A percentile compares a stretch with the other conserved stretches of the same genome.
These are phyloP conservation scores for Colletotrichum ledebouriae DNA, from an alignment of 2,329 filamentous ascomycete genomes.

Conservation along the genomic window DNA sequence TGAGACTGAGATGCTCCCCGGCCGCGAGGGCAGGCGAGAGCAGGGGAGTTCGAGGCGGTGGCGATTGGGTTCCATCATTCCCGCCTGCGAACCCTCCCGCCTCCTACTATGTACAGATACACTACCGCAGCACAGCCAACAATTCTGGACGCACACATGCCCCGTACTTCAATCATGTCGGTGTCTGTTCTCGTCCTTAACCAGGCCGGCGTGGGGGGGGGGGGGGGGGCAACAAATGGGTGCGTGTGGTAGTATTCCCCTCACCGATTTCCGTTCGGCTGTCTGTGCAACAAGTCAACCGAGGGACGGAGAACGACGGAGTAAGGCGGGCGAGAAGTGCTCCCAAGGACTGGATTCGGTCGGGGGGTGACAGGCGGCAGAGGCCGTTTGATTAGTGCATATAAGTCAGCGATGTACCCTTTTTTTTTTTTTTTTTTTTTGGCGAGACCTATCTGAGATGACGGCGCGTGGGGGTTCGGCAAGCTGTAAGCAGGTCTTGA, in stretches of 20 bases:
- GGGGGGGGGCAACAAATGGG: neutral
- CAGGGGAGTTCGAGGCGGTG: slow-evolving; percentile 30
- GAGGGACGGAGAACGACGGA: slow-evolving; percentile 28
- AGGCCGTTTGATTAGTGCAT: slow-evolving; percentile 8
- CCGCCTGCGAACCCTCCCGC: slow-evolving; percentile 13
- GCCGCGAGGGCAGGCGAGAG: neutral
- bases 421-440: no score
- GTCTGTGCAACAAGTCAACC: neutral
- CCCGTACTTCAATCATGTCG: slow-evolving; percentile 25
- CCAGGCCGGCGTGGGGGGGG: neutral
- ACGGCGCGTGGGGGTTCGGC: slow-evolving; percentile 25
- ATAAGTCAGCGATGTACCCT: neutral
- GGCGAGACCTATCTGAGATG: slow-evolving; percentile 23
- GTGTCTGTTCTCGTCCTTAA: slow-evolving; percentile 19
- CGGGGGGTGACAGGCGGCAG: neutral
- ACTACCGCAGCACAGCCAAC: no score
- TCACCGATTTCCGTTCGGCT: slow-evolving; percentile 1
- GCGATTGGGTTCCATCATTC: slow-evolving; percentile 21
- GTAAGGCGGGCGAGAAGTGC: slow-evolving; percentile 20
- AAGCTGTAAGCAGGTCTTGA: neutral
- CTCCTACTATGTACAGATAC: neutral
- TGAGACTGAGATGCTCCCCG: neutral
- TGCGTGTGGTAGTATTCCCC: neutral
- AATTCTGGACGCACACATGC: neutral
- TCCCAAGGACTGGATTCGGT: neutral